These are phyloP conservation scores for Umbelopsis sp. DNA, from an alignment of 192 early-diverging fungal species.

Conservation along the genomic window DNA sequence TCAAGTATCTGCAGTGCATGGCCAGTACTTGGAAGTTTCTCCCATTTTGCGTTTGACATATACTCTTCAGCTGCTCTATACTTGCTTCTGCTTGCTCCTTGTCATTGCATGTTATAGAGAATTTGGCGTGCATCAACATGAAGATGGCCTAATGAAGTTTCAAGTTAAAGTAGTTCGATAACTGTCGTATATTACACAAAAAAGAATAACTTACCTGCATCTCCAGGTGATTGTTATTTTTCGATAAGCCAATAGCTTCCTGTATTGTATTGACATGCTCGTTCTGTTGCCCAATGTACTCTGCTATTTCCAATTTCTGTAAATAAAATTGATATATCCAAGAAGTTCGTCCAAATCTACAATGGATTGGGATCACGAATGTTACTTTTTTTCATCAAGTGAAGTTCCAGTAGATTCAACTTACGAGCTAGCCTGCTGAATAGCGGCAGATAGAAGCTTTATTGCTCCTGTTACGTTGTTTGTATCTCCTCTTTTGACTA, in stretches of 20 bases:
- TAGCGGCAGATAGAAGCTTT: not conserved
- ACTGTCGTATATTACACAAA: not conserved
- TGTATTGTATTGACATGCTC: not conserved
- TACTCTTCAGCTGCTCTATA: not conserved
- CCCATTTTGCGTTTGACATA: not conserved
- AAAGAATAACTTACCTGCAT: slow-evolving; percentile 1
- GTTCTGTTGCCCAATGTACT: not conserved
- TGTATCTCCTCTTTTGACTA: not conserved
- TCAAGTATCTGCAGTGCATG: not conserved
- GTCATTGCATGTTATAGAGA: not conserved
- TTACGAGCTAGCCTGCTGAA: slow-evolving; percentile 4
- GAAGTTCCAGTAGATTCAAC: not conserved
- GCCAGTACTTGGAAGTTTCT: not conserved
- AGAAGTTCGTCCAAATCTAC: not conserved
- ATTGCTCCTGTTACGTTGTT: not conserved
- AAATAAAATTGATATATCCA: slow-evolving; percentile 14
- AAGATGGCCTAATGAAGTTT: not conserved
- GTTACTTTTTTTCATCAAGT: not conserved
- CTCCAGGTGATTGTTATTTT: not conserved
- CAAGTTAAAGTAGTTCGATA: not conserved
- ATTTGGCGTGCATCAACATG: not conserved
- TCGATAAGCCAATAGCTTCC: not conserved
- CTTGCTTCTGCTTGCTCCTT: not conserved
- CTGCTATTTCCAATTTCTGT: not conserved
- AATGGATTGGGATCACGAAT: not conserved